phyloP scores from a whole-genome alignment of 768 basidiomycete species.

The Boletellus emodensis region DNA sequence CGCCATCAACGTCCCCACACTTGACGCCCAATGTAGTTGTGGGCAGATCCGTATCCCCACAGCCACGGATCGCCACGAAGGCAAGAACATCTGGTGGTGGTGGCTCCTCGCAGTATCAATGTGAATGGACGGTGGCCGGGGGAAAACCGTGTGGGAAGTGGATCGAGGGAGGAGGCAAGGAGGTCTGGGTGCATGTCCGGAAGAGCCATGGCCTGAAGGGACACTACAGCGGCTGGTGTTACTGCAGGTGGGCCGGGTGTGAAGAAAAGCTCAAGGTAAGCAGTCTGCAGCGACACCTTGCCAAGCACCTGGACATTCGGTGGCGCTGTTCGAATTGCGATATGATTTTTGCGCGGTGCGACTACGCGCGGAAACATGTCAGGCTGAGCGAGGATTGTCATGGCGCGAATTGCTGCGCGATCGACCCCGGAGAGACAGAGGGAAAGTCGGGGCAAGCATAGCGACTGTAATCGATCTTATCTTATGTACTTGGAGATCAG shows the following conservation, averaged over 20 bases:
- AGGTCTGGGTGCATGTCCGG: conserved; percentile 11
- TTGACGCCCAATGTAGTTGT: not conserved
- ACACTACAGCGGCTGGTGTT: not conserved
- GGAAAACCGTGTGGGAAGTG: not conserved
- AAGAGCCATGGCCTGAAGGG: conserved; percentile 11
- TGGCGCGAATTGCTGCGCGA: not conserved
- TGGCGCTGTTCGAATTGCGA: conserved; percentile 12
- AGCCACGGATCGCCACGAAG: not conserved
- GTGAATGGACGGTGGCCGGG: conserved; percentile 1
- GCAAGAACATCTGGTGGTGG: no score
- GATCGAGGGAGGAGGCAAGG: conserved; percentile 11
- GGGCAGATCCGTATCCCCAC: not conserved
- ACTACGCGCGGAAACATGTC: conserved; percentile 9
- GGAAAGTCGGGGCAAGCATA: no score
- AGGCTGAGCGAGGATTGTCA: conserved; percentile 2
- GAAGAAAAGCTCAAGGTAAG: conserved; percentile 9
- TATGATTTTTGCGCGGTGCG: conserved; percentile 3
- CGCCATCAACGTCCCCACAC: not conserved
- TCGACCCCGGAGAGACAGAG: not conserved
- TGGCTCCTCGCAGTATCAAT: conserved; percentile 1
- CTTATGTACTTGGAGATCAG: not conserved
- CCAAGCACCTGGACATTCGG: conserved; percentile 8
- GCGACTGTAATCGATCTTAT: no score
- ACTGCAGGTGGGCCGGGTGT: conserved; percentile 10
- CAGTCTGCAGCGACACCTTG: conserved; percentile 8